Evolutionary conservation across 441 rosid genomes (phyloP).

Genomic region (Flueggea neowawraea): DNA sequence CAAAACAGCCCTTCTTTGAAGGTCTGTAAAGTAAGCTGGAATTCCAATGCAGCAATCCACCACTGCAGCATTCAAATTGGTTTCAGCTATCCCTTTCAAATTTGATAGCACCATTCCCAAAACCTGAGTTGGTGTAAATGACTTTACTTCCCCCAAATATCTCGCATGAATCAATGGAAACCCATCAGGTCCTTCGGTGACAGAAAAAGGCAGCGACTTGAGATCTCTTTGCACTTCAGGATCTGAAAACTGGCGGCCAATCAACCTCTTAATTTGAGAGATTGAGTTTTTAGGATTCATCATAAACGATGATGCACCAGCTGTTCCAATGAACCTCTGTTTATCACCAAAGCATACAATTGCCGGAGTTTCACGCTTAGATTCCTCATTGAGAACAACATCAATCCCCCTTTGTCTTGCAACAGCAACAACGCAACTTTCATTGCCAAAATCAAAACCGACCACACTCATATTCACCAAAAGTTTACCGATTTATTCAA

Average conservation of each 20-base stretch:
- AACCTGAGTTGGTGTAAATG: conserved; percentile 87
- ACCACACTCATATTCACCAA: conserved; percentile 80
- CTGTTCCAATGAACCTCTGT: conserved; percentile 97
- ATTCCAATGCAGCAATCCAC: conserved; percentile 97
- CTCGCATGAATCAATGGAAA: conserved; percentile 80
- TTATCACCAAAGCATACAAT: conserved; percentile 95
- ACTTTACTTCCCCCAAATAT: conserved; percentile 72
- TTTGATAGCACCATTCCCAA: conserved; percentile 87
- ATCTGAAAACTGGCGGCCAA: conserved; percentile 84
- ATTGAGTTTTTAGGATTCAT: conserved; percentile 96
- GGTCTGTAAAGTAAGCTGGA: conserved; percentile 92
- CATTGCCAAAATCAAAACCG: conserved; percentile 97
- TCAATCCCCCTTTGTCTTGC: conserved; percentile 98
- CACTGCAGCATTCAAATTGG: conserved; percentile 77
- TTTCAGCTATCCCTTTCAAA: conserved; percentile 85
- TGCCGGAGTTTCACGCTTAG: conserved; percentile 98
- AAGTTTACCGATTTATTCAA: not conserved
- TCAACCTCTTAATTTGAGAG: conserved; percentile 81
- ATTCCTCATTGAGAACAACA: conserved; percentile 96
- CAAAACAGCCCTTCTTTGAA: conserved; percentile 90
- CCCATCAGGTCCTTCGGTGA: conserved; percentile 85
- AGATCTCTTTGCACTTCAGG: conserved; percentile 96
- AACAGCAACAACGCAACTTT: conserved; percentile 90
- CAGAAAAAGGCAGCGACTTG: conserved; percentile 64
- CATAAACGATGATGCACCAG: conserved; percentile 96